Conservation (phyloP, 192 early-diverging fungal species). For the Linnemannia hyalina region DNA sequence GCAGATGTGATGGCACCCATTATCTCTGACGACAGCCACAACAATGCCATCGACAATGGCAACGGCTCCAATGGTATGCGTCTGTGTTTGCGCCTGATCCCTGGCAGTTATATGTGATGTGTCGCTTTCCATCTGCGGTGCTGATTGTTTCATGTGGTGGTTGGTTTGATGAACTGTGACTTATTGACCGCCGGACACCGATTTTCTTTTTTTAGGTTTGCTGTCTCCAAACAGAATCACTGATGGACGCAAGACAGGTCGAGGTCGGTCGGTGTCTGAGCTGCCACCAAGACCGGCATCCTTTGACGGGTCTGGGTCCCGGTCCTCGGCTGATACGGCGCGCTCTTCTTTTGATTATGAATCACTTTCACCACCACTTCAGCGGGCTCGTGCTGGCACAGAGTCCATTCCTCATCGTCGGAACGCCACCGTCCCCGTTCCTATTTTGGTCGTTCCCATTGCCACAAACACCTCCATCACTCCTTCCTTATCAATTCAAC, state of each 20-base stretch:
- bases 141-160: neutral
- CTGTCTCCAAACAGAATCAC: conserved; percentile 12
- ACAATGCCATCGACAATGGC: conserved; percentile 23
- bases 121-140: neutral
- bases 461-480: neutral
- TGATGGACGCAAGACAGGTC: conserved; percentile 16
- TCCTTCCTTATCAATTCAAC: neutral
- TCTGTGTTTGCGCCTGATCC: too few relatives aligned
- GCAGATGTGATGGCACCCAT: conserved; percentile 46
- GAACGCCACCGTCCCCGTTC: neutral
- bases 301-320: conserved; percentile 25
- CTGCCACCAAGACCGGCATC: conserved; percentile 45
- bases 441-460: neutral
- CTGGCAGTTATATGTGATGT: neutral
- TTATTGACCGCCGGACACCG: neutral
- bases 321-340: neutral
- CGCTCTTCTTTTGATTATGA: conserved; percentile 41
- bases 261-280: conserved; percentile 45
- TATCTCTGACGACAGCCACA: conserved; percentile 29
- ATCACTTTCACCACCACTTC: neutral
- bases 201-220: conserved; percentile 22
- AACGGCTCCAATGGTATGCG: neutral
- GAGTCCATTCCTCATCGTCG: conserved; percentile 4
- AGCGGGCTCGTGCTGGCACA: conserved; percentile 14
- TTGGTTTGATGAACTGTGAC: neutral